Conservation (phyloP, 495 filamentous ascomycete genomes). For the Penicillium egyptiacum region DNA sequence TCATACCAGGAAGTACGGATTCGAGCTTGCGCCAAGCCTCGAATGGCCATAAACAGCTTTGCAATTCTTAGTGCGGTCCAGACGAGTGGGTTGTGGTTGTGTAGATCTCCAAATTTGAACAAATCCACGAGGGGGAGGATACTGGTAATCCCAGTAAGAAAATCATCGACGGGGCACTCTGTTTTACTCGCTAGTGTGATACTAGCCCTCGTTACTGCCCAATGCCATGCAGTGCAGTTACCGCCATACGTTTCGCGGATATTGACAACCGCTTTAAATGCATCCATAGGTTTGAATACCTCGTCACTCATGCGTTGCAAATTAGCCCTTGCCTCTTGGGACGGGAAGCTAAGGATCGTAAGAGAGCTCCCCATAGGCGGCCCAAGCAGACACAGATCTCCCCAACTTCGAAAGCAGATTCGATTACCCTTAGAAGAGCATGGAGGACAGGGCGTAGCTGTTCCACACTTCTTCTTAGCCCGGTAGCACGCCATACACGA, state of each 20-base stretch:
- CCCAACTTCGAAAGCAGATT: constrained; percentile 24
- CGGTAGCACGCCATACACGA: constrained; percentile 30
- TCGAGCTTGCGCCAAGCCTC: constrained; percentile 4
- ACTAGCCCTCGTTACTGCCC: not conserved
- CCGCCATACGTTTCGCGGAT: constrained; percentile 3
- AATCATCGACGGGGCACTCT: not conserved
- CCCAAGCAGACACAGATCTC: constrained; percentile 12
- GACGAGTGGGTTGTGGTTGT: constrained; percentile 10
- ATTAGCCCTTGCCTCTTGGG: constrained; percentile 3
- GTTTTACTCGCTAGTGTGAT: not conserved
- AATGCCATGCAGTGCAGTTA: not conserved
- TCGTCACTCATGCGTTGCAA: constrained; percentile 1
- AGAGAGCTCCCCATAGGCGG: not conserved
- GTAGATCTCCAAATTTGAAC: not conserved
- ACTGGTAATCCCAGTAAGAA: not conserved
- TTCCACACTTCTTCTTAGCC: constrained; percentile 31
- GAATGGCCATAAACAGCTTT: constrained; percentile 11
- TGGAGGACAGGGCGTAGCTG: constrained; percentile 17
- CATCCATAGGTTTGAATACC: not conserved
- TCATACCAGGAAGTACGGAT: constrained; percentile 2
- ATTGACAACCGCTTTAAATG: not conserved
- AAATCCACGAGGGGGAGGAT: not conserved
- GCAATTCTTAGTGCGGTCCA: constrained; percentile 11
- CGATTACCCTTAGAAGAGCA: constrained; percentile 14
- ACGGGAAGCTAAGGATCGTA: not conserved